Evolutionary conservation across 768 basidiomycete species (phyloP).

Genomic region (Suillus discolor): DNA sequence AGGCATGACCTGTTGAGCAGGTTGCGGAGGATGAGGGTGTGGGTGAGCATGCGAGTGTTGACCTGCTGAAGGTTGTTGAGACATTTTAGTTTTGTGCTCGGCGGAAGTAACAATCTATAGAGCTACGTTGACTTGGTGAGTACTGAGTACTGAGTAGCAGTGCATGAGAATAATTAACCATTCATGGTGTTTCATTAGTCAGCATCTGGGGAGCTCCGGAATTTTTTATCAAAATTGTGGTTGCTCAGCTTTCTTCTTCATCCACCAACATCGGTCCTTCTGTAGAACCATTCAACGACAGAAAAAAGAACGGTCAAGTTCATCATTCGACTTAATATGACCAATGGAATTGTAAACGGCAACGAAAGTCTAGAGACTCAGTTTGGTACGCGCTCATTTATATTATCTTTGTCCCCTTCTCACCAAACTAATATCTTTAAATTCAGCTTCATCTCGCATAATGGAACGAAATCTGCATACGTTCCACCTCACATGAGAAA

Average conservation of each 20-base stretch:
- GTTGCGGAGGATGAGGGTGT: constrained; percentile 25
- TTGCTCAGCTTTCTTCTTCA: constrained; percentile 23
- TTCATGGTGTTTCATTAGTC: constrained; percentile 19
- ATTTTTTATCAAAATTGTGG: constrained; percentile 26
- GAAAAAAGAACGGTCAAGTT: constrained; percentile 31
- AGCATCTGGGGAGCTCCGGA: constrained; percentile 25
- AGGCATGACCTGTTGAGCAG: constrained; percentile 44
- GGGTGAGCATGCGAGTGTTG: constrained; percentile 43
- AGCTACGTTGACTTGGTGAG: neutral
- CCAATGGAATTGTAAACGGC: constrained; percentile 90
- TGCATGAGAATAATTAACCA: constrained; percentile 17
- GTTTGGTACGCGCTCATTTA: constrained; percentile 55
- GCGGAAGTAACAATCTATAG: neutral
- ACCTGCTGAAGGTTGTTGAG: constrained; percentile 63
- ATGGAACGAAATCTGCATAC: constrained; percentile 73
- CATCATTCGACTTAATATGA: constrained; percentile 63
- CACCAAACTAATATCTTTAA: constrained; percentile 7
- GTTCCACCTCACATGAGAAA: constrained; percentile 88
- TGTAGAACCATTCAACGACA: constrained; percentile 34
- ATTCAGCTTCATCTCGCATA: constrained; percentile 72
- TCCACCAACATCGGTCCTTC: constrained; percentile 30
- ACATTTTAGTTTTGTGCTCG: constrained; percentile 45
- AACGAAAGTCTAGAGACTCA: constrained; percentile 70
- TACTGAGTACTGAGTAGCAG: no score
- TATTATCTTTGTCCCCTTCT: neutral